Conservation (phyloP, 2,329 filamentous ascomycete species). For the Allantophomopsis lycopodina region DNA sequence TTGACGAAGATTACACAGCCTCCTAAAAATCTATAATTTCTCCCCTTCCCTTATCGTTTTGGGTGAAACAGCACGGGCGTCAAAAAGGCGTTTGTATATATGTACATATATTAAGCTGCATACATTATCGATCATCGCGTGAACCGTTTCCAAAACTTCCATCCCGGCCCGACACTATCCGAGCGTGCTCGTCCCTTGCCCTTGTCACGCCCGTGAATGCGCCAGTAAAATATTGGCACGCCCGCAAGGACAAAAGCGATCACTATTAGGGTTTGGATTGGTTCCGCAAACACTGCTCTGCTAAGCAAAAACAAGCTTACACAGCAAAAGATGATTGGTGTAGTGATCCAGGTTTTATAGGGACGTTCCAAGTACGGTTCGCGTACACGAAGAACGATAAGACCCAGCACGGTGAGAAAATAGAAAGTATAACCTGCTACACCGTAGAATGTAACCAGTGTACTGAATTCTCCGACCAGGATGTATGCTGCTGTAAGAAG, state of each 20-base stretch:
- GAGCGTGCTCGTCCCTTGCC: conserved; percentile 30
- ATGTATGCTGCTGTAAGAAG: conserved; percentile 65
- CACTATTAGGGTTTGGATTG: conserved; percentile 79
- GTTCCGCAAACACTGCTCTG: conserved; percentile 80
- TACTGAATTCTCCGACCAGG: conserved; percentile 76
- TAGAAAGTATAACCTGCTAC: conserved; percentile 97
- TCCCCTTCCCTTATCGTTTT: no score
- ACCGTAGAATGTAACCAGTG: conserved; percentile 91
- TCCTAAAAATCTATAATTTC: conserved; percentile 15
- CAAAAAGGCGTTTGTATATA: no score
- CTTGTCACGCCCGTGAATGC: conserved; percentile 53
- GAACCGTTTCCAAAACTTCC: conserved; percentile 45
- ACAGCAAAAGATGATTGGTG: conserved; percentile 96
- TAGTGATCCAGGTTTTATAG: conserved; percentile 93
- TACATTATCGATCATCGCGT: no score
- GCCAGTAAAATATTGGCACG: conserved; percentile 79
- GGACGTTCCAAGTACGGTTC: conserved; percentile 83
- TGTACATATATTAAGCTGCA: no score
- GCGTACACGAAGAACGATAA: conserved; percentile 78
- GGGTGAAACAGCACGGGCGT: no score
- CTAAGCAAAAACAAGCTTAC: conserved; percentile 87
- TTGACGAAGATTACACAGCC: conserved; percentile 27
- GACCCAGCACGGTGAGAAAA: conserved; percentile 83
- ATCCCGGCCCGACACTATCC: conserved; percentile 27
- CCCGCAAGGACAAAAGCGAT: conserved; percentile 73